Evolutionary conservation across 2,329 filamentous ascomycete genomes (phyloP), one percentile per base, ranked within the genome.

Genomic region (Ceratocystis diversiconidia): DNA sequence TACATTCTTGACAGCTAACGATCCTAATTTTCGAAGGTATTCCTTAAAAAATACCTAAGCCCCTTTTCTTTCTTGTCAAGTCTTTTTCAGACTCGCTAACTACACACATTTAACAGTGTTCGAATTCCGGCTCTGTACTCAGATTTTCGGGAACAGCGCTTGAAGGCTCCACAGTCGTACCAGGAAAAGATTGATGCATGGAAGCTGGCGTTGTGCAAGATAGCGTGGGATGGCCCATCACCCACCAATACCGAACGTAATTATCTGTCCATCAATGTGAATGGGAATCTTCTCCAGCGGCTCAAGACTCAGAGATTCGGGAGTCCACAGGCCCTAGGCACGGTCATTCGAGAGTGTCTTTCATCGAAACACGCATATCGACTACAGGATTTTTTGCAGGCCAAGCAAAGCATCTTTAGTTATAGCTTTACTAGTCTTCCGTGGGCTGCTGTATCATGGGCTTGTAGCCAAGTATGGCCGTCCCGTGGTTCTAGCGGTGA

Each of bases 121-220:
- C 88, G 91, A 62, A 80, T 96, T 12, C 86, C 89, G 12, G 92
- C 90, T 4, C 84, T 96, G 59, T 96, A 95, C 76, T 92, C 90
- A 61, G 91, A 96, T 74, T 95, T 96, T 72, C 80, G 84, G 46
- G 76, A 83, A 4, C 90, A 92, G 70, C 82, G 82, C 71, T 83
- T 82, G 48, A 83, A 88, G 25, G 92, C 96, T 72, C 89, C 90
- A 0, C 90, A 95, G 73, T 90, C 90, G 71, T 96, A 90, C 77
- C 77, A 80, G 22, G 89, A 90, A 55, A 96, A 96, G 73, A 79
- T 90, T 52, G 77, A 81, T 5, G 89, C 90, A 63, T 96, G 91
- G 91, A 84, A 86, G 66, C 82, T 82, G 48, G 90, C 85, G 1
- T 80, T 96, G 52, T 80, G 83, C n/a, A 79, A 83, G 63, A 87